Percentiles rank a stretch among this genome's conserved stretches.
Conservation (phyloP, 2,329 filamentous ascomycete genomes). For the Alternaria sp. region DNA sequence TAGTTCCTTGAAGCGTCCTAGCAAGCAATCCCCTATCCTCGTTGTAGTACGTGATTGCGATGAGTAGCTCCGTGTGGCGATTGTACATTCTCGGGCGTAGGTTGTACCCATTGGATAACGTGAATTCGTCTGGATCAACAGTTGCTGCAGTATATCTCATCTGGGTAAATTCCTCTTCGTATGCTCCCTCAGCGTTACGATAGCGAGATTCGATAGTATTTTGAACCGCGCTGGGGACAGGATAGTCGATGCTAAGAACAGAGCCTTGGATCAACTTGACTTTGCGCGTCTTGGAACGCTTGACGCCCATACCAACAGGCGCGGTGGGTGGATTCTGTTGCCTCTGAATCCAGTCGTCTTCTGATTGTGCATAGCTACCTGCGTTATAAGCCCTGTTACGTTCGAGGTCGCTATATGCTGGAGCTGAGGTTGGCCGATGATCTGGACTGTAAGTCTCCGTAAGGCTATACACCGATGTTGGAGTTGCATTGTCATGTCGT, state of each 20-base stretch:
- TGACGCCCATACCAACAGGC: neutral
- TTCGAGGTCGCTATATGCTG: neutral
- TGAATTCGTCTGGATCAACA: slow-evolving; percentile 98
- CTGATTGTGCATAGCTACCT: neutral
- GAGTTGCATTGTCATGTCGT: no score
- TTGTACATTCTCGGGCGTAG: slow-evolving; percentile 98
- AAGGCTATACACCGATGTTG: no score
- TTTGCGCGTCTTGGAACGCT: neutral
- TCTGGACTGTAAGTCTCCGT: no score
- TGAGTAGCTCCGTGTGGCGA: slow-evolving; percentile 94
- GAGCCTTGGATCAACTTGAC: neutral
- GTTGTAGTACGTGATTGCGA: slow-evolving; percentile 99
- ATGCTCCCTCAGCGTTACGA: neutral
- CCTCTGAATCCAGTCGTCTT: neutral
- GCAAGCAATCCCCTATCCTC: slow-evolving; percentile 95
- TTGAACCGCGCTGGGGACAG: neutral
- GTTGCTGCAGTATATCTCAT: slow-evolving; percentile 85
- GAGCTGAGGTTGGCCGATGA: no score
- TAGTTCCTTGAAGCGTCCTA: slow-evolving; percentile 93
- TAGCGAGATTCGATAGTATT: neutral
- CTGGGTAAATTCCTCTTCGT: slow-evolving; percentile 15
- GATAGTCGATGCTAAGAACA: neutral
- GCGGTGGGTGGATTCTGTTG: neutral
- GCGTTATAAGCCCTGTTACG: neutral
- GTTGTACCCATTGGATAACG: slow-evolving; percentile 98